phyloP scores from a whole-genome alignment of 495 filamentous ascomycete species.

The Astrocystis sublimbata region DNA sequence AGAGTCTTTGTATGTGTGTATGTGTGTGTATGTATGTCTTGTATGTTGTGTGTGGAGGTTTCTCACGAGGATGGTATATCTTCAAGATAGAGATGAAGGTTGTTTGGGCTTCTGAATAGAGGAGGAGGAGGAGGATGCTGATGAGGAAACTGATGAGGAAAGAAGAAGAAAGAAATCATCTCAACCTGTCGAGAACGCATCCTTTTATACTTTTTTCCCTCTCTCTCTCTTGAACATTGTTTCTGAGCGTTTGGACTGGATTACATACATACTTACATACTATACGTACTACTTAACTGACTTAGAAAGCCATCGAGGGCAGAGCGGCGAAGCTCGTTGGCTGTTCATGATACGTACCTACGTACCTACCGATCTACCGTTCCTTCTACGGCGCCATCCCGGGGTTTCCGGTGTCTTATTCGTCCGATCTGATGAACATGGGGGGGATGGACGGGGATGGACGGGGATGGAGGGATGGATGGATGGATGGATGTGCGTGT shows the following conservation, averaged over 20 bases:
- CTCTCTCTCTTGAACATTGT: neutral
- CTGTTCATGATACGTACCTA: neutral
- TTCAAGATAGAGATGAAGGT: constrained; percentile 3
- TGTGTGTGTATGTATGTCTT: constrained; percentile 24
- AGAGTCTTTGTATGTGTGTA: constrained; percentile 25
- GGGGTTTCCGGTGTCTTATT: constrained; percentile 2
- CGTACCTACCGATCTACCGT: no score
- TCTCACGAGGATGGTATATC: constrained; percentile 20
- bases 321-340: neutral
- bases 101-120: constrained; percentile 32
- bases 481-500: no score
- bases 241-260: no score
- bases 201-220: constrained; percentile 64
- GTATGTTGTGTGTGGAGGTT: constrained; percentile 8
- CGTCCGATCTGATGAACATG: constrained; percentile 44
- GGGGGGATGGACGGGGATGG: constrained; percentile 9
- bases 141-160: constrained; percentile 50
- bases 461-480: neutral
- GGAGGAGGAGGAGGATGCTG: constrained; percentile 43
- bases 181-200: constrained; percentile 44
- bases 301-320: constrained; percentile 3
- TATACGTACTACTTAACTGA: neutral
- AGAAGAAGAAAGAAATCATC: constrained; percentile 53
- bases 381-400: constrained; percentile 2
- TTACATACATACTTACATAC: no score